phyloP scores from a whole-genome alignment of 306 rosid species.

The Malus fusca region DNA sequence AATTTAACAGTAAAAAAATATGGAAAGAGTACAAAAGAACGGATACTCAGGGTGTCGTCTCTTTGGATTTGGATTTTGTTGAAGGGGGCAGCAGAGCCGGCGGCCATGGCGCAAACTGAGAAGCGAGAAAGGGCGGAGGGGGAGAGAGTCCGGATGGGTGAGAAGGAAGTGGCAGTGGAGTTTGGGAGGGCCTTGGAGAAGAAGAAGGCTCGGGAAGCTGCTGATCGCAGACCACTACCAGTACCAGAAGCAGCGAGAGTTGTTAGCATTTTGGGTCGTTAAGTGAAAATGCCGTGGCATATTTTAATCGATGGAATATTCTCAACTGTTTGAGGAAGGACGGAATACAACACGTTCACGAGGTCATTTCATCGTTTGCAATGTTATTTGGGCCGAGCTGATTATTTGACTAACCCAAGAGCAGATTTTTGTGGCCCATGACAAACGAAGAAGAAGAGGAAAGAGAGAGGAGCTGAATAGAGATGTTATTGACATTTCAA shows the following conservation, averaged over 20 bases:
- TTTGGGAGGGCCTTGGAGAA: constrained; percentile 13
- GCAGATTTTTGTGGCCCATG: neutral
- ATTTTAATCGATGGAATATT: no score
- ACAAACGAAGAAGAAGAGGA: neutral
- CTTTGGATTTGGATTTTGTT: constrained; percentile 72
- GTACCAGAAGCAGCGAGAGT: neutral
- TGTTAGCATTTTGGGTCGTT: constrained; percentile 18
- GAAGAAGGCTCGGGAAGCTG: constrained; percentile 26
- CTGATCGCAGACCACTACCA: constrained; percentile 6
- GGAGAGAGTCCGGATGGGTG: constrained; percentile 19
- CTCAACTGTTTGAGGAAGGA: no score
- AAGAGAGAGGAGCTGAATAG: no score
- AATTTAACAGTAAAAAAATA: neutral
- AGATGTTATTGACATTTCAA: no score
- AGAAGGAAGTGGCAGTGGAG: constrained; percentile 11
- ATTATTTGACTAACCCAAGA: no score
- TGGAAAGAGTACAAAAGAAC: neutral
- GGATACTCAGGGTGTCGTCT: constrained; percentile 53
- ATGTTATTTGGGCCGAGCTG: neutral
- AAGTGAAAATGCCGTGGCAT: no score
- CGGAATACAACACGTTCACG: no score
- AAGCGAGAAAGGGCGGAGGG: constrained; percentile 28
- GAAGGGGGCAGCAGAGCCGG: constrained; percentile 54
- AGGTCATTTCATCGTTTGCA: no score
- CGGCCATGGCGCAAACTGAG: constrained; percentile 72